Base-by-base conservation (phyloP, 805 yeast genomes). In the Candida suzukii region DNA sequence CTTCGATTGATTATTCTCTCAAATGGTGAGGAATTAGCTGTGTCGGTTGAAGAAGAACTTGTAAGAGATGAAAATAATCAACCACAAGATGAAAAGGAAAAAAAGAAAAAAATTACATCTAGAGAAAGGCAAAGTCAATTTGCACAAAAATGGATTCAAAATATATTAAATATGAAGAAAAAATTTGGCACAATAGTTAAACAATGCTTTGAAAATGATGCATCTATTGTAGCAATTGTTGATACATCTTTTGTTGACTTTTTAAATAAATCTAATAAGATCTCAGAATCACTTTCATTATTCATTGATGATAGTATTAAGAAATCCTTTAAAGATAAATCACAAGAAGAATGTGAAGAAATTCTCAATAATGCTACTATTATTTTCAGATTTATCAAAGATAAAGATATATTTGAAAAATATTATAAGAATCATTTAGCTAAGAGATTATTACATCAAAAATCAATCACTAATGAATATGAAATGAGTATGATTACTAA, bases 391-490 rank as follows among this genome's bases (percentile, higher is more conserved):
- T 80, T 76, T 53, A 69, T 88, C 36, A 71, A 76, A 44, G 96
- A 90, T 51, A 90, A 88, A 54, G 96, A 88, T 61, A 66, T 84
- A 21, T 90, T 88, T 63, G 95, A 88, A 55, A 82, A 76, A 33
- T 80, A 83, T 46, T 88, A 87, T 60, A 88, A 88, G 51, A 84
- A 80, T 41, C 96, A 86, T 62, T 68, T 90, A 43, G 95, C 96
- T 1, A 87, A 83, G 58, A 70, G 97, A 46, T 68, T 88, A 33
- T 56, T 82, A 30, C 71, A 76, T 42, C 68, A 69, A 48, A 64
- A 59, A 49, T 63, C 64, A 11, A 46, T 61, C 38, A 66, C 75
- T 2, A 60, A 70, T 37, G 91, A 86, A 44, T 61, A 83, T 4
- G 97, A 88, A 57, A 79, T 80, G 54, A 63, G 68, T 22, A 68